Base-by-base conservation (phyloP, 129 eudicot genomes). In the Tagetes patula region DNA sequence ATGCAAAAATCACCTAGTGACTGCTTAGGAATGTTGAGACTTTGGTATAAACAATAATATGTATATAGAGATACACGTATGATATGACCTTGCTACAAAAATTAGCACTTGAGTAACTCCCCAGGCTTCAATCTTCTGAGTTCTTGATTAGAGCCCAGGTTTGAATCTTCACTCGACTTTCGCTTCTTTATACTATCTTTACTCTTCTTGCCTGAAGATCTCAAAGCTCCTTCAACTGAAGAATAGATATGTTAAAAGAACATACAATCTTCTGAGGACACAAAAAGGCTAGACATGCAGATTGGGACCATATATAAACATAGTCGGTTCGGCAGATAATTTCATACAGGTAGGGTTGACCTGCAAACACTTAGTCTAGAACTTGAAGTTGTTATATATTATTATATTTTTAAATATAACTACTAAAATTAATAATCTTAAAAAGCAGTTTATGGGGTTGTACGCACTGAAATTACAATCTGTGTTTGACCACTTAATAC, bases 161-260 rank as follows among this genome's bases (percentile, higher is more conserved):
- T 78, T 48, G 14, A 54, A 13, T 63, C 42, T 59, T 68, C 72
- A 62, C 42, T 64, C 0, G 10, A 56, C 65, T 67, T 74, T 13
- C 11, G 70, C 62, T 78, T 40, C 50, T 47, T 72, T 60, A 71
- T 79, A 41, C 36, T 49, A 10, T n/a, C 60, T 66, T 78, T 82
- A 75, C 80, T 92, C 71, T 74, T 84, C 86, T 84, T 92, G 76
- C 85, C 88, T 4, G 86, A 81, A 75, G 96, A 85, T 77, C 90
- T 86, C 82, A 93, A 64, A 74, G 85, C 65, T 74, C 95, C 98
- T 82, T 92, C 95, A 66, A 87, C 98, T 92, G 79, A 52, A 38
- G 36, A 20, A 55, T 62, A 55, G 55, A 67, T 20, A 33, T n/a
- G 37, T 43, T 6, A n/a, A n/a, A 42, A 10, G 49, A 41, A 73